phyloP scores from a whole-genome alignment of 129 eudicot species.

The Escallonia herrerae region DNA sequence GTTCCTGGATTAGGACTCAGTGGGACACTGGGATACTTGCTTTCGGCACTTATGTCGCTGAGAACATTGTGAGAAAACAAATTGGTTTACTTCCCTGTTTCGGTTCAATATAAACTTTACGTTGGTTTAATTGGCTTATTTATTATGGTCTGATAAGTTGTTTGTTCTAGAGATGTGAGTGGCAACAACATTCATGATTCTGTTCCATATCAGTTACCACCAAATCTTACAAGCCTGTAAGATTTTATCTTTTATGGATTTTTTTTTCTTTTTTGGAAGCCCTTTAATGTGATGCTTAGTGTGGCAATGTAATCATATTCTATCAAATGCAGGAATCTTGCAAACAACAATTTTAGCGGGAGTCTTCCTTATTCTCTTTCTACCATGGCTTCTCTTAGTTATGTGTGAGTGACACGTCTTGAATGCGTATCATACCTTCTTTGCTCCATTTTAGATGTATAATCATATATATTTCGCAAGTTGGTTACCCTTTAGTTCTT shows the following conservation, averaged over 20 bases:
- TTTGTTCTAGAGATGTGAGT: slow-evolving; percentile 66
- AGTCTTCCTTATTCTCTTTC: slow-evolving; percentile 76
- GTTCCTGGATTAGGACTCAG: slow-evolving; percentile 68
- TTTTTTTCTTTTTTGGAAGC: slow-evolving; percentile 2
- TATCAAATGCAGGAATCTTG: slow-evolving; percentile 67
- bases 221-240: slow-evolving; percentile 90
- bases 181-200: slow-evolving; percentile 78
- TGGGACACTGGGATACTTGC: slow-evolving; percentile 89
- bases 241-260: slow-evolving; percentile 4
- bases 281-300: slow-evolving; percentile 2
- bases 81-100: background rate
- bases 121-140: slow-evolving; percentile 6
- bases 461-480: background rate
- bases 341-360: slow-evolving; percentile 79
- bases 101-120: background rate
- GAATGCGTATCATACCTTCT: background rate
- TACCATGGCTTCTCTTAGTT: slow-evolving; percentile 53
- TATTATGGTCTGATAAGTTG: background rate
- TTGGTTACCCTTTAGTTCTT: slow-evolving; percentile 9
- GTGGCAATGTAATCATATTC: slow-evolving; percentile 11
- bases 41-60: slow-evolving; percentile 50
- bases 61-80: slow-evolving; percentile 60
- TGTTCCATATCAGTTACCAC: slow-evolving; percentile 84
- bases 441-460: no score
- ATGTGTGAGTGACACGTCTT: slow-evolving; percentile 46